Evolutionary conservation across 768 basidiomycete species (phyloP).

Genomic region (Rhodotorula babjevae): DNA sequence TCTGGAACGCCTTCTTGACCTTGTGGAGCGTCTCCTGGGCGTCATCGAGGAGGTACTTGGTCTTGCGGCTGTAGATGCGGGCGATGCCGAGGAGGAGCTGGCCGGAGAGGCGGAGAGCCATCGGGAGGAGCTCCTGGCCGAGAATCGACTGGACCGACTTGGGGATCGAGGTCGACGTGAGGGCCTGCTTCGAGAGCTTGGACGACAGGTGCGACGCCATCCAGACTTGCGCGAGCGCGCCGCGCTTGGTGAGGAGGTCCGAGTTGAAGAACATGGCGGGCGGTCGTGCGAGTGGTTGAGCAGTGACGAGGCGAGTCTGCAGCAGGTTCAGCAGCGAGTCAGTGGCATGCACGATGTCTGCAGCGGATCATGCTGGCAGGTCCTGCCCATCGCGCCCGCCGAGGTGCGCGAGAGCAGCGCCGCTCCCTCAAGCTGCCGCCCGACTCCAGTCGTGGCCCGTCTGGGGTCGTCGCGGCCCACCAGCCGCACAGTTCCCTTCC

Average conservation of each 20-base stretch:
- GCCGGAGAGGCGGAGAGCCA: slow-evolving; percentile 93
- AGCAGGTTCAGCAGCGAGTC: too few species aligned
- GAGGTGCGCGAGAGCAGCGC: too few species aligned
- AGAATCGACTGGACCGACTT: slow-evolving; percentile 95
- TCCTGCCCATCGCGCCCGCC: too few species aligned
- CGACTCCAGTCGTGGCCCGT: too few species aligned
- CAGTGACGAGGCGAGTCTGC: too few species aligned
- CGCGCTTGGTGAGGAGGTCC: slow-evolving; percentile 85
- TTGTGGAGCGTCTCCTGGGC: slow-evolving; percentile 93
- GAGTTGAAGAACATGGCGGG: slow-evolving; percentile 75
- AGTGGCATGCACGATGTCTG: too few species aligned
- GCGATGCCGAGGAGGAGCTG: slow-evolving; percentile 94
- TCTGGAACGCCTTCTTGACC: slow-evolving; percentile 88
- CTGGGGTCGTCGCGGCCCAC: too few species aligned
- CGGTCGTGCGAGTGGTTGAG: background rate
- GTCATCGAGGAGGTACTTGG: slow-evolving; percentile 94
- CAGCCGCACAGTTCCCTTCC: too few species aligned
- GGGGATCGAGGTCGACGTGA: slow-evolving; percentile 88
- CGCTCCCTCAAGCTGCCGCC: too few species aligned
- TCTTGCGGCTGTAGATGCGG: slow-evolving; percentile 94
- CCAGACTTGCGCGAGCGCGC: slow-evolving; percentile 95
- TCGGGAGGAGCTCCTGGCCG: slow-evolving; percentile 76
- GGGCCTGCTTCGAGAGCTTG: slow-evolving; percentile 92
- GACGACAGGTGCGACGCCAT: slow-evolving; percentile 98
- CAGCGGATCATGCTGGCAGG: too few species aligned